phyloP scores from a whole-genome alignment of 345 rosid species.

The Noccaea caerulescens region DNA sequence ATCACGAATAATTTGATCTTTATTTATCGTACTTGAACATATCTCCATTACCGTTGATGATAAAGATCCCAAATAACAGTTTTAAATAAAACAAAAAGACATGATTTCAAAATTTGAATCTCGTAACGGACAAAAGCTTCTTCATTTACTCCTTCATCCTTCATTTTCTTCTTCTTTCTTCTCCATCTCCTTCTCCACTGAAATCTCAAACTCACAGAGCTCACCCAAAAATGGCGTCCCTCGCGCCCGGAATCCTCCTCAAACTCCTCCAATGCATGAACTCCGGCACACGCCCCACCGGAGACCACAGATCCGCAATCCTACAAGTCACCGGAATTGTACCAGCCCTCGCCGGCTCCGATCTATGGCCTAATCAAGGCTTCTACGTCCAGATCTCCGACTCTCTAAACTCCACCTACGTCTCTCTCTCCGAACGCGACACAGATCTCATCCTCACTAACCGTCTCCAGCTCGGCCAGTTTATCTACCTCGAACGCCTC shows the following conservation, averaged over 20 bases:
- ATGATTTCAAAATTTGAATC: constrained; percentile 49
- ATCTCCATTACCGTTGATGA: constrained; percentile 17
- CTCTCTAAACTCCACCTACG: constrained; percentile 92
- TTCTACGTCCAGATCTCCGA: constrained; percentile 97
- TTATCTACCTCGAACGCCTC: constrained; percentile 84
- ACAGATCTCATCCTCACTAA: constrained; percentile 88
- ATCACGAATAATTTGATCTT: neutral
- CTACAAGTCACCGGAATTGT: constrained; percentile 92
- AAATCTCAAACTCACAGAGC: neutral
- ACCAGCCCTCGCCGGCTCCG: constrained; percentile 90
- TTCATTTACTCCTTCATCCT: constrained; percentile 19
- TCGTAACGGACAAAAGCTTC: constrained; percentile 52
- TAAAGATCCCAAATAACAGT: neutral
- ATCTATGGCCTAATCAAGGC: constrained; percentile 92
- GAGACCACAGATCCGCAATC: constrained; percentile 93
- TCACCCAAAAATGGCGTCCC: constrained; percentile 66
- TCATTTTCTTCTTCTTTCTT: neutral
- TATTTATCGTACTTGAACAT: neutral
- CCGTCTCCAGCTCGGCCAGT: constrained; percentile 98
- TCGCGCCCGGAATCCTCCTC: constrained; percentile 79
- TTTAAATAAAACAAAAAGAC: neutral
- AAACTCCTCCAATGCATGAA: constrained; percentile 93
- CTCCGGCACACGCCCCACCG: constrained; percentile 75
- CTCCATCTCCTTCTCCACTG: neutral
- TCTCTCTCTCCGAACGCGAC: constrained; percentile 92